Evolutionary conservation across 768 basidiomycete species (phyloP).

Genomic region (Xerocomellus dryophilus): DNA sequence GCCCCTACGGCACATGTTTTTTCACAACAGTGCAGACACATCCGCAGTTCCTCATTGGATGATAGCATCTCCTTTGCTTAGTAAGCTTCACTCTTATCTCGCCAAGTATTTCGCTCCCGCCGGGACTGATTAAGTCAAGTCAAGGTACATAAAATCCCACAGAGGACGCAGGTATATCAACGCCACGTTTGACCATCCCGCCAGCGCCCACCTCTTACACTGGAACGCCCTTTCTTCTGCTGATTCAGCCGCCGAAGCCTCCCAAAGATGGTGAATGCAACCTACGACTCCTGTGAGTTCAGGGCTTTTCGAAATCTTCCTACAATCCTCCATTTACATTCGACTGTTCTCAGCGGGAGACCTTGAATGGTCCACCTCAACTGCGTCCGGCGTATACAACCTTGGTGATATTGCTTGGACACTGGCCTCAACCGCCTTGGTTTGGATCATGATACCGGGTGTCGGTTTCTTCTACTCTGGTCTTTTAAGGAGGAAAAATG

Average conservation of each 20-base stretch:
- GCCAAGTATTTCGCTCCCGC: conserved; percentile 2
- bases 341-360: conserved; percentile 34
- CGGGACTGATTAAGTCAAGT: neutral
- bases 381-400: conserved; percentile 41
- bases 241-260: neutral
- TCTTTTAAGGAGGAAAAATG: conserved; percentile 89
- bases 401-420: conserved; percentile 71
- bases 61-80: conserved; percentile 23
- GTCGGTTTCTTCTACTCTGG: conserved; percentile 91
- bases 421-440: conserved; percentile 71
- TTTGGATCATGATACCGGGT: conserved; percentile 83
- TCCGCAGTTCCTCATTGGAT: conserved; percentile 15
- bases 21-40: neutral
- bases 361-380: conserved; percentile 30
- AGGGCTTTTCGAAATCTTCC: too few relatives aligned
- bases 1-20: neutral
- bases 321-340: neutral
- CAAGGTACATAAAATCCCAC: conserved; percentile 21
- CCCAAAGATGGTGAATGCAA: conserved; percentile 42
- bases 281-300: conserved; percentile 40
- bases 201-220: conserved; percentile 1
- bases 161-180: conserved; percentile 20
- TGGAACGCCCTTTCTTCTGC: neutral
- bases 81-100: conserved; percentile 21
- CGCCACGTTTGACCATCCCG: neutral